phyloP scores from a whole-genome alignment of 2,329 filamentous ascomycete genomes.

The Penicillium sp. region DNA sequence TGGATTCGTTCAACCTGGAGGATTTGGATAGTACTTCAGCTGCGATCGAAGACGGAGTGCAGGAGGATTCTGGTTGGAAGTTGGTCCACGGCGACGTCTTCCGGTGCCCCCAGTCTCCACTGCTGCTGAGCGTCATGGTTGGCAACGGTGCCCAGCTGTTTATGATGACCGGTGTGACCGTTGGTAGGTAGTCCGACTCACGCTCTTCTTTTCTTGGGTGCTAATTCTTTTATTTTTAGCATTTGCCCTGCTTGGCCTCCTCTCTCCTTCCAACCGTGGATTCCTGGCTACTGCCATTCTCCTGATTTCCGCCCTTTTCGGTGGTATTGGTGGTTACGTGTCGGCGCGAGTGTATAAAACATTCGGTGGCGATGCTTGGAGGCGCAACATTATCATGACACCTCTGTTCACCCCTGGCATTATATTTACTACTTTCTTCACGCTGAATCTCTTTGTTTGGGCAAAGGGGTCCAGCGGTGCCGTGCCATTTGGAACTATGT shows the following conservation, averaged over 20 bases:
- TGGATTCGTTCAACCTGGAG: conserved; percentile 87
- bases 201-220: neutral
- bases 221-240: conserved; percentile 38
- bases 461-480: conserved; percentile 87
- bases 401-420: conserved; percentile 80
- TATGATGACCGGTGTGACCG: conserved; percentile 94
- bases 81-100: conserved; percentile 97
- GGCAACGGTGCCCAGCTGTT: conserved; percentile 96
- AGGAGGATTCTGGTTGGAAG: conserved; percentile 98
- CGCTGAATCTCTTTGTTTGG: conserved; percentile 95
- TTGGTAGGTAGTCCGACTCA: conserved; percentile 48
- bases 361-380: conserved; percentile 90
- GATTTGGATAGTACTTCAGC: conserved; percentile 77
- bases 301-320: conserved; percentile 87
- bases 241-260: conserved; percentile 89
- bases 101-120: conserved; percentile 75
- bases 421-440: conserved; percentile 85
- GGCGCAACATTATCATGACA: conserved; percentile 85
- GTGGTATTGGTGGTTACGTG: conserved; percentile 86
- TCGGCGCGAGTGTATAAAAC: conserved; percentile 92
- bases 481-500: conserved; percentile 95
- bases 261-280: conserved; percentile 93
- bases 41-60: conserved; percentile 80
- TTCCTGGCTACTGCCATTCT: conserved; percentile 92
- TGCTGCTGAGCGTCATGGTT: conserved; percentile 81